Base-by-base conservation (phyloP, 192 early-diverging fungal genomes). In the Coemansia sp. region DNA sequence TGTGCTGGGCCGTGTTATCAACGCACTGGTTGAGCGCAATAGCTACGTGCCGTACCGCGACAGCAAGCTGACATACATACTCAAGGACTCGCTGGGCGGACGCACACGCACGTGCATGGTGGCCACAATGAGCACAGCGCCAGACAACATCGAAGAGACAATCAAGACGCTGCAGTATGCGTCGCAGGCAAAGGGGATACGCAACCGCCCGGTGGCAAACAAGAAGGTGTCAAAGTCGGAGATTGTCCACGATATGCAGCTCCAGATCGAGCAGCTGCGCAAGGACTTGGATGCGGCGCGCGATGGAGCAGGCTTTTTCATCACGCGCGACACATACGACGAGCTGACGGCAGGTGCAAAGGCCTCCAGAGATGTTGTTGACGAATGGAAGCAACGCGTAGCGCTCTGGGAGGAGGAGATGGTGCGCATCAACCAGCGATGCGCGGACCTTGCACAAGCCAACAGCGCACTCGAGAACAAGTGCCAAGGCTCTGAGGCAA, bases 91-190 rank as follows among this genome's bases (percentile, higher is more conserved):
- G 2, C 83, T 93, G 1, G 91, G 91, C 65, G 97, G 97, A 0
- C 78, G 87, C 47, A 97, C 95, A 15, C 94, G 94, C 58, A 97
- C 97, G 0, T 96, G 94, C 66, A 95, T 99, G 67, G 95, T 99
- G 47, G 97, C 95, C 13, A 96, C 95, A 15, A 89, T 97, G 36
- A 93, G 93, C 12, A 93, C 92, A 0, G 89, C 92, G 4, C 84
- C 83, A 61, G 75, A 74, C 4, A 84, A 83, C 47, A 67, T 88
- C 51, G 90, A 91, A 8, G 93, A 93, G 62, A 92, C 90, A 0
- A 66, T 87, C 8, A 89, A 85, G 51, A 95, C 92, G 1, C 74
- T 95, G 32, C 88, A 93, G 43, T 94, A 94, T 63, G 93, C 91
- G 3, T 85, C 83, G 61, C 82, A 90, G 45, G 91, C 93, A 42